These are phyloP conservation scores for Clavispora phyllophila DNA, from an alignment of 805 yeast genomes.

Conservation along the genomic window DNA sequence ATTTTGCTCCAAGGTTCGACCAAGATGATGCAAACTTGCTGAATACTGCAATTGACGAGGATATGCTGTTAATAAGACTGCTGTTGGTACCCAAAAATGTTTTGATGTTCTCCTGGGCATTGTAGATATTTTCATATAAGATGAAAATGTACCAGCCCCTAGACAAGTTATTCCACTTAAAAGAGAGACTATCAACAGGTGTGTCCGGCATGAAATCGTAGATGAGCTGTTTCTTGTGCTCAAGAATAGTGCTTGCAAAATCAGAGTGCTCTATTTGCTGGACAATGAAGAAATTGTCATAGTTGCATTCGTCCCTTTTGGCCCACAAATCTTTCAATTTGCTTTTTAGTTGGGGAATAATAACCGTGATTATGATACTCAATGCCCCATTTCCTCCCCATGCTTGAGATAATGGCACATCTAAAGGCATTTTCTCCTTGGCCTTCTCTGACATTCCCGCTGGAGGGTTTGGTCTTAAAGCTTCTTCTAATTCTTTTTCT, in stretches of 20 bases:
- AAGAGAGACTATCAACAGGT: slow-evolving; percentile 41
- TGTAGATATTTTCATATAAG: slow-evolving; percentile 55
- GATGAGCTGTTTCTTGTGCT: slow-evolving; percentile 25
- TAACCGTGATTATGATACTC: slow-evolving; percentile 32
- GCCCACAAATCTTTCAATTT: slow-evolving; percentile 24
- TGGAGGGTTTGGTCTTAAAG: slow-evolving; percentile 48
- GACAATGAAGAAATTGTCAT: slow-evolving; percentile 29
- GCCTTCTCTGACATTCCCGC: slow-evolving; percentile 59
- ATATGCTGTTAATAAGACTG: slow-evolving; percentile 36
- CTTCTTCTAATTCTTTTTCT: slow-evolving; percentile 29
- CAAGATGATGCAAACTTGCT: slow-evolving; percentile 35
- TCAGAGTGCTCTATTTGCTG: slow-evolving; percentile 38
- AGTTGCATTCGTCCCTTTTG: slow-evolving; percentile 12
- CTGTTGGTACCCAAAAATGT: slow-evolving; percentile 18
- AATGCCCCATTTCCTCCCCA: slow-evolving; percentile 58
- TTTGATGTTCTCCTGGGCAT: slow-evolving; percentile 12
- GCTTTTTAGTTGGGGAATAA: slow-evolving; percentile 34
- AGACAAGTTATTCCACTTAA: slow-evolving; percentile 59
- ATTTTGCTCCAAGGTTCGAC: slow-evolving; percentile 24
- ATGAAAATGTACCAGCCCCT: slow-evolving; percentile 74
- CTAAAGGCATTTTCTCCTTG: slow-evolving; percentile 47
- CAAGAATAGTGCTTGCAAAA: slow-evolving; percentile 17
- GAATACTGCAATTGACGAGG: slow-evolving; percentile 31
- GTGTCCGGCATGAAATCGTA: slow-evolving; percentile 41
- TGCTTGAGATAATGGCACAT: slow-evolving; percentile 43